Percentiles rank a stretch among this genome's conserved stretches.
Evolutionary conservation across 352 stramenopile genomes (phyloP).

Genomic region (Thalassiosira exigua): DNA sequence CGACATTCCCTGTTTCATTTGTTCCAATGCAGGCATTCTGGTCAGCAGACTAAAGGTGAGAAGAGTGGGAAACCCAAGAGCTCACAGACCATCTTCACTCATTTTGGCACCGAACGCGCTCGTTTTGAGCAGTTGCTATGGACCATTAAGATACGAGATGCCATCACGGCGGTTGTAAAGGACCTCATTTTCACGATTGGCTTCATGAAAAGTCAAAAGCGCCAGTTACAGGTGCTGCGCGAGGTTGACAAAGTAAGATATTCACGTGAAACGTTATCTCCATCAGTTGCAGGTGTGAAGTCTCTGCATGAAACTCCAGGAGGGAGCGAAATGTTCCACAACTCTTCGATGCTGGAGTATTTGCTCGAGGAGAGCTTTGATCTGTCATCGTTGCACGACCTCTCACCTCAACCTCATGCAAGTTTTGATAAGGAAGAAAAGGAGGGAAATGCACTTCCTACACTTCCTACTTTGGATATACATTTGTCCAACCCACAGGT

Average conservation of each 20-base stretch:
- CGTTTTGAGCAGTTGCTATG: constrained; percentile 67
- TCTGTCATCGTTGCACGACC: no score
- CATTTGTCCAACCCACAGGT: constrained; percentile 72
- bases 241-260: no score
- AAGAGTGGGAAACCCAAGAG: background rate
- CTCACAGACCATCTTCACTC: background rate
- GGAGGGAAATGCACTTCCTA: constrained; percentile 25
- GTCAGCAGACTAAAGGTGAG: no score
- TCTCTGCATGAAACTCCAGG: constrained; percentile 6
- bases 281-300: background rate
- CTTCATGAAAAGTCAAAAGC: constrained; percentile 66
- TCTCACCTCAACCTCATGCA: background rate
- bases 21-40: no score
- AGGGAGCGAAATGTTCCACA: background rate
- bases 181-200: constrained; percentile 66
- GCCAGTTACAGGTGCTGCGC: constrained; percentile 51
- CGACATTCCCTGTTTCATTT: no score
- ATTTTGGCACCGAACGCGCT: constrained; percentile 66
- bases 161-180: constrained; percentile 55
- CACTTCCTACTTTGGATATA: constrained; percentile 63
- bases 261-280: no score
- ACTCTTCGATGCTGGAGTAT: constrained; percentile 52
- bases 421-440: constrained; percentile 13
- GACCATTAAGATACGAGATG: constrained; percentile 69
- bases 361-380: constrained; percentile 45